These are phyloP conservation scores for Geotrichum candidum DNA, from an alignment of 1,139 yeast species.

Conservation along the genomic window DNA sequence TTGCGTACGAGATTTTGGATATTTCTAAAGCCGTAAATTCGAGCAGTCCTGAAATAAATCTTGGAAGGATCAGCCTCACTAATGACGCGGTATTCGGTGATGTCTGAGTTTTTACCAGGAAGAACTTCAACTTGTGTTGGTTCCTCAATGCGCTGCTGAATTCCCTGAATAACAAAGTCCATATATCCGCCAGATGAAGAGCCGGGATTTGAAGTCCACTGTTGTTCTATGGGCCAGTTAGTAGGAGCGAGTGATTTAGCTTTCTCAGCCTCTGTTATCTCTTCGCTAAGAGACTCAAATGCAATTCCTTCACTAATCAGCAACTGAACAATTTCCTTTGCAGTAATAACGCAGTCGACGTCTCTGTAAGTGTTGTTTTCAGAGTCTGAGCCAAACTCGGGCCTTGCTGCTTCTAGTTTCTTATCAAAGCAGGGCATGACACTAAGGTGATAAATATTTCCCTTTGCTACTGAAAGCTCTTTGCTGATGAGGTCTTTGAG, in stretches of 20 bases:
- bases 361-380: slow-evolving; percentile 42
- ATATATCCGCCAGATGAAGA: slow-evolving; percentile 79
- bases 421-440: slow-evolving; percentile 98
- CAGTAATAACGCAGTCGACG: slow-evolving; percentile 92
- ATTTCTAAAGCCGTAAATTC: slow-evolving; percentile 87
- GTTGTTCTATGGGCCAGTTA: slow-evolving; percentile 53
- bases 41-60: slow-evolving; percentile 59
- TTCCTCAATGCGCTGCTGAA: slow-evolving; percentile 22
- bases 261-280: slow-evolving; percentile 9
- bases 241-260: slow-evolving; percentile 40
- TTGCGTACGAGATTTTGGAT: slow-evolving; percentile 89
- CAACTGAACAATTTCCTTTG: slow-evolving; percentile 75
- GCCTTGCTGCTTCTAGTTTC: slow-evolving; percentile 88
- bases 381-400: slow-evolving; percentile 45
- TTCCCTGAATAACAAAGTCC: slow-evolving; percentile 32
- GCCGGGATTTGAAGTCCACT: slow-evolving; percentile 74
- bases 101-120: slow-evolving; percentile 71
- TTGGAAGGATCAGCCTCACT: slow-evolving; percentile 33
- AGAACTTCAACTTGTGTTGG: slow-evolving; percentile 28
- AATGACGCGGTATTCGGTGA: slow-evolving; percentile 59
- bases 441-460: slow-evolving; percentile 65
- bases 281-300: slow-evolving; percentile 16
- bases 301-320: slow-evolving; percentile 35
- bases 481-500: slow-evolving; percentile 53
- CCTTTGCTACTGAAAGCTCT: slow-evolving; percentile 30